A percentile compares a stretch with the other conserved stretches of the same genome.
Conservation (phyloP, 768 basidiomycete species). For the Clitopilus passeckerianus region DNA sequence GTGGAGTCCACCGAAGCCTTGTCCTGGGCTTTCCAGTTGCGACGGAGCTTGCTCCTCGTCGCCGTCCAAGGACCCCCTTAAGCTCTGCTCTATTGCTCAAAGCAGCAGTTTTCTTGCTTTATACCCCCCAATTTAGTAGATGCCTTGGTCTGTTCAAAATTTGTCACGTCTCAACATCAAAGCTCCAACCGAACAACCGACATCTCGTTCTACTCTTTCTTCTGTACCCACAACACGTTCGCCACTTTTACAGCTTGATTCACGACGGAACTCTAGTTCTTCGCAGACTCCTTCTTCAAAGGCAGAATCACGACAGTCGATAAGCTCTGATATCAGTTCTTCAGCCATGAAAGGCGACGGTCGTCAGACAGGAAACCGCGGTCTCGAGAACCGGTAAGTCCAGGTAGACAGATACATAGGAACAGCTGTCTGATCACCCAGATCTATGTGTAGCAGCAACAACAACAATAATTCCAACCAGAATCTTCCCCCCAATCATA, state of each 20-base stretch:
- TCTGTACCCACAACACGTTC: constrained; percentile 9
- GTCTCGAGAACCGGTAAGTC: background rate
- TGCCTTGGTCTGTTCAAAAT: background rate
- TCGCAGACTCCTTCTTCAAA: constrained; percentile 1
- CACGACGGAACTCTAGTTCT: constrained; percentile 7
- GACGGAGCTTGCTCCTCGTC: constrained; percentile 5
- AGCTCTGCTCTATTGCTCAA: constrained; percentile 14
- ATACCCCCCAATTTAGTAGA: constrained; percentile 2
- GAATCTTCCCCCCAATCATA: background rate
- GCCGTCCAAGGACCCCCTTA: constrained; percentile 3
- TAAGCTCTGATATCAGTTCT: background rate
- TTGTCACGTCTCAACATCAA: constrained; percentile 1
- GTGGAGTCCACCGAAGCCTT: constrained; percentile 8
- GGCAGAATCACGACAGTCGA: background rate
- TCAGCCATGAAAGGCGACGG: background rate
- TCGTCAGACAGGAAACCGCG: background rate
- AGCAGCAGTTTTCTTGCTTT: constrained; percentile 13
- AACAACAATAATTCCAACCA: background rate
- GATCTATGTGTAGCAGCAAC: background rate
- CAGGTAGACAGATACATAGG: background rate
- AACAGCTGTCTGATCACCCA: background rate
- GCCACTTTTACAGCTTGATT: constrained; percentile 8
- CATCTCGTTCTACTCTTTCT: constrained; percentile 8
- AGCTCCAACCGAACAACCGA: constrained; percentile 10
- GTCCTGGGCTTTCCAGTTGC: constrained; percentile 11